A percentile compares a stretch with the other conserved stretches of the same genome.
These are phyloP conservation scores for Boletus subcaerulescens DNA, from an alignment of 768 basidiomycete genomes.

Conservation along the genomic window DNA sequence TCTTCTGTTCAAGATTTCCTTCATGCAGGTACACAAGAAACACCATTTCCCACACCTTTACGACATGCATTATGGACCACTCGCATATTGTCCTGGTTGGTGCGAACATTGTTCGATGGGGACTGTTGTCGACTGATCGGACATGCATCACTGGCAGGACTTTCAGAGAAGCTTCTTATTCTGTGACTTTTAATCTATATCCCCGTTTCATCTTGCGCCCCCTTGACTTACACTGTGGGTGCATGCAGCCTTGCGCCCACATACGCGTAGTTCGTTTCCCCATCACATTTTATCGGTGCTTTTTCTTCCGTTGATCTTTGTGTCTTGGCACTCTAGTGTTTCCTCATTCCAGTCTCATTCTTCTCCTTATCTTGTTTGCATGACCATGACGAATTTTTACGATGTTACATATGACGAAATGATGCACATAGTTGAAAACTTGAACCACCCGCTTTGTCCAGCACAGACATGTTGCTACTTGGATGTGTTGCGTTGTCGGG, in stretches of 20 bases:
- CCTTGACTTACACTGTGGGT: not conserved
- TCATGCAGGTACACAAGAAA: conserved; percentile 25
- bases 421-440: conserved; percentile 18
- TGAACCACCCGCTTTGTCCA: no score
- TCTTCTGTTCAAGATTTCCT: conserved; percentile 8
- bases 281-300: conserved; percentile 8
- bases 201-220: conserved; percentile 8
- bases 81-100: conserved; percentile 25
- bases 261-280: not conserved
- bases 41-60: conserved; percentile 14
- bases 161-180: conserved; percentile 21
- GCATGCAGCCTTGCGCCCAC: not conserved
- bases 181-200: conserved; percentile 21
- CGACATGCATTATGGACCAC: conserved; percentile 30
- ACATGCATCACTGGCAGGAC: conserved; percentile 18
- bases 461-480: no score
- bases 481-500: no score
- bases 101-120: conserved; percentile 10
- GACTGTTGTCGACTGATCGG: conserved; percentile 16
- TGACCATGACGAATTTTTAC: conserved; percentile 25
- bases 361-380: conserved; percentile 14
- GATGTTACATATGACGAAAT: conserved; percentile 28
- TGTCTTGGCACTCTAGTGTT: conserved; percentile 10
- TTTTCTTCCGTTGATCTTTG: conserved; percentile 1
- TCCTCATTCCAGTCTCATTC: conserved; percentile 1